A percentile compares a stretch with the other conserved stretches of the same genome.
These are phyloP conservation scores for Brasilioporus rufonigricans DNA, from an alignment of 768 basidiomycete species.

Conservation along the genomic window DNA sequence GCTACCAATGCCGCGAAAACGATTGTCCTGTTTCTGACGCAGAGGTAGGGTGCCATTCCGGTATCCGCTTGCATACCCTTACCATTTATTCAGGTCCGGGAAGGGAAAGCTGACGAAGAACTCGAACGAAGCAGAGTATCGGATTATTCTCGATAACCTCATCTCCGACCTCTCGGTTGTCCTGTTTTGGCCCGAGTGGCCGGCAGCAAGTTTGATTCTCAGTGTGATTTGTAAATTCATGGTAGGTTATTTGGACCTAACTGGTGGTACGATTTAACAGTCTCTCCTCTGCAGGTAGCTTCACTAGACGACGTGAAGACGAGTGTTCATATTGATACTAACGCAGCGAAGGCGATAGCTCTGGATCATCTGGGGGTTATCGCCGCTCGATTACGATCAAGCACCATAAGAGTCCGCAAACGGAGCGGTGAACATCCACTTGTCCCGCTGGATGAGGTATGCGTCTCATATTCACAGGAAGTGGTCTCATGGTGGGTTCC, in stretches of 20 bases:
- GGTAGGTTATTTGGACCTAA: conserved; percentile 44
- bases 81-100: conserved; percentile 54
- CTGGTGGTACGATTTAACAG: background rate
- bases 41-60: conserved; percentile 40
- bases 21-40: conserved; percentile 75
- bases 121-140: conserved; percentile 92
- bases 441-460: conserved; percentile 72
- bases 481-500: background rate
- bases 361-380: conserved; percentile 95
- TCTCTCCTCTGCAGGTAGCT: conserved; percentile 51
- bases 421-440: conserved; percentile 38
- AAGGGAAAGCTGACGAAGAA: conserved; percentile 88
- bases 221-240: conserved; percentile 81
- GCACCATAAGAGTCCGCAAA: conserved; percentile 39
- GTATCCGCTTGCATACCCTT: background rate
- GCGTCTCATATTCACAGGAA: background rate
- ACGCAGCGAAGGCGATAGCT: conserved; percentile 84
- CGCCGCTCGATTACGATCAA: conserved; percentile 73
- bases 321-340: conserved; percentile 61
- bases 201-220: conserved; percentile 81
- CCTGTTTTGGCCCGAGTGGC: conserved; percentile 97
- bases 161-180: conserved; percentile 86
- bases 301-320: conserved; percentile 82
- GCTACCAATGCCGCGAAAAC: conserved; percentile 84
- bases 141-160: conserved; percentile 87